phyloP scores from a whole-genome alignment of 306 rosid genomes.

The Luffa aegyptiaca region DNA sequence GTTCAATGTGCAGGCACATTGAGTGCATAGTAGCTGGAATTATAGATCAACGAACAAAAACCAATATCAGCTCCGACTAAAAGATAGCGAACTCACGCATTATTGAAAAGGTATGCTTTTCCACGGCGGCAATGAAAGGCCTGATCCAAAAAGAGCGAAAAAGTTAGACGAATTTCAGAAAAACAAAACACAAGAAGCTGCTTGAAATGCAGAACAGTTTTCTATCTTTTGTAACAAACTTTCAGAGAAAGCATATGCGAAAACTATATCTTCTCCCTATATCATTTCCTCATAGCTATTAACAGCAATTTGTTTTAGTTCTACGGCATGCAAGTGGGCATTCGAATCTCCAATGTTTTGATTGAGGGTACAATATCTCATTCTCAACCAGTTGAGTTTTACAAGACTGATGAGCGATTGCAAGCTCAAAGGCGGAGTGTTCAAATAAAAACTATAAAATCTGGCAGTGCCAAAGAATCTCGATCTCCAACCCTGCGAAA shows the following conservation, averaged over 20 bases:
- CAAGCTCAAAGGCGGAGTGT: neutral
- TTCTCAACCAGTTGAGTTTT: too few relatives aligned
- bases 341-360: too few relatives aligned
- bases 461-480: neutral
- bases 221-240: neutral
- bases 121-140: conserved; percentile 60
- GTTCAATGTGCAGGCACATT: neutral
- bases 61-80: neutral
- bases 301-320: neutral
- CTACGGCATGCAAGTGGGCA: too few relatives aligned
- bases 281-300: neutral
- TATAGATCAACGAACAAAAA: neutral
- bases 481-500: neutral
- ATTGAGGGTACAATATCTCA: too few relatives aligned
- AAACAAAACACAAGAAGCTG: neutral
- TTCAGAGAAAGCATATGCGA: neutral
- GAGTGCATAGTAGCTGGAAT: neutral
- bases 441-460: neutral
- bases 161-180: neutral
- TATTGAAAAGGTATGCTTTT: conserved; percentile 73
- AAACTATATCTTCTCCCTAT: neutral
- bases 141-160: conserved; percentile 27
- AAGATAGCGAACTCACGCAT: conserved; percentile 47
- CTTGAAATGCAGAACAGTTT: neutral
- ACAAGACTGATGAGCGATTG: neutral